Base-by-base conservation (phyloP, 768 basidiomycete species). In the Strobilomyces echinocephalus region DNA sequence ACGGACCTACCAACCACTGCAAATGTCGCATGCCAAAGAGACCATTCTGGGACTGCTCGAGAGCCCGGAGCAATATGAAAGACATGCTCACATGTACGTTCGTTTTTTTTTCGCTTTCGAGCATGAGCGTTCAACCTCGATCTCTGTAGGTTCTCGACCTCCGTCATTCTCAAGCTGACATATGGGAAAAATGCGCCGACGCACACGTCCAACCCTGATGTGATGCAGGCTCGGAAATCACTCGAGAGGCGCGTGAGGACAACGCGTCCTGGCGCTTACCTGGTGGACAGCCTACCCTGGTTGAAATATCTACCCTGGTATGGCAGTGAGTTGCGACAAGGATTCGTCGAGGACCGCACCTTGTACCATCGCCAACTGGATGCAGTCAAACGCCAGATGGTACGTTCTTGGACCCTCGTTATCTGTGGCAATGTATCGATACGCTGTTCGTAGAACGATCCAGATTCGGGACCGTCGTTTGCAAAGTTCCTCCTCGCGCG, bases 231-330 rank as follows among this genome's bases (percentile, higher is more conserved):
- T 30, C 60, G 64, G n/a, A 52, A 52, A 28, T 58, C 60, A 15
- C 40, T 67, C 7, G 30, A 24, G 10, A 58, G 67, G 12, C 54
- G 73, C 3, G 45, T 51, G 21, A 35, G 12, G 8, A 53, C 65
- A 1, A 45, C 73, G 15, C 52, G 59, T 4, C 67, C 68, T 1
- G 72, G 72, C 0, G 58, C 63, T n/a, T 67, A 69, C 46, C 56
- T 67, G 18, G 69, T 73, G n/a, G 71, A 74, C 53, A 56, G 46
- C 4, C 63, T 67, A 12, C 71, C 73, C 3, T 57, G 66, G 40
- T 57, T 73, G 20, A 59, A 60, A 42, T 79, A 78, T 60, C 59
- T 85, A 18, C 84, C 84, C 0, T 80, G 79, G n/a, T 83, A 84
- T 60, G 70, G 81, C 6, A 73, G 74, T 6, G 78, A 81, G 49